Base-by-base conservation (phyloP, 371 early-diverging fungal species). In the Actinomucor elegans region DNA sequence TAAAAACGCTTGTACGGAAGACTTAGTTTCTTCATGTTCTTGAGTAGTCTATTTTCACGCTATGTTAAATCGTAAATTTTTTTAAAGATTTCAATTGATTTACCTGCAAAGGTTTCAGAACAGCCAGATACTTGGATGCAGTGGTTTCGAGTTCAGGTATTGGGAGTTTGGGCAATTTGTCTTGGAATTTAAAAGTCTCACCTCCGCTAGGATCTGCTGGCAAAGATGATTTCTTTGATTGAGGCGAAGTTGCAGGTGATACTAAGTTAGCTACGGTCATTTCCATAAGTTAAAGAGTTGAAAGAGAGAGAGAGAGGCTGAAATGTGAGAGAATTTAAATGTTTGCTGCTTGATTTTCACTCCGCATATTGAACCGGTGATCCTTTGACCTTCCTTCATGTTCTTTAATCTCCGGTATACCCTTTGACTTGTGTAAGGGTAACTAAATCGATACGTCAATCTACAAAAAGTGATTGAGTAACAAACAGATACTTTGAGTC, bases 101-200 rank as follows among this genome's bases (percentile, higher is more conserved):
- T 53, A 90, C 75, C 60, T 80, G 77, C 38, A 96, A 71, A 17
- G 97, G 93, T 38, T 80, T 76, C 12, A 93, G 80, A 5, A 86
- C 75, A 18, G 74, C 57, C 0, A 93, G 74, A 64, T 94, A 96
- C 24, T 84, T 77, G 17, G 74, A 61, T 20, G 78, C 61, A 0
- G 97, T 95, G 37, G 87, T 90, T 32, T 86, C 67, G 40, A 97
- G 79, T 18, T 86, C 80, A 0, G 98, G 97, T 20, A 97, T 88
- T 29, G 96, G 96, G 17, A 96, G 77, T 35, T 83, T 84, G 11
- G 87, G 87, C 18, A 95, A 79, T 38, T 80, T 75, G 18, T 61
- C 60, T 57, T 86, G 86, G 48, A 74, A 73, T 62, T 78, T 70
- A 43, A 77, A 69, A 1, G 82, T 67, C 26, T 66, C 53, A 9